Conservation (phyloP, 345 rosid species). For the Eucalyptus sp. region DNA sequence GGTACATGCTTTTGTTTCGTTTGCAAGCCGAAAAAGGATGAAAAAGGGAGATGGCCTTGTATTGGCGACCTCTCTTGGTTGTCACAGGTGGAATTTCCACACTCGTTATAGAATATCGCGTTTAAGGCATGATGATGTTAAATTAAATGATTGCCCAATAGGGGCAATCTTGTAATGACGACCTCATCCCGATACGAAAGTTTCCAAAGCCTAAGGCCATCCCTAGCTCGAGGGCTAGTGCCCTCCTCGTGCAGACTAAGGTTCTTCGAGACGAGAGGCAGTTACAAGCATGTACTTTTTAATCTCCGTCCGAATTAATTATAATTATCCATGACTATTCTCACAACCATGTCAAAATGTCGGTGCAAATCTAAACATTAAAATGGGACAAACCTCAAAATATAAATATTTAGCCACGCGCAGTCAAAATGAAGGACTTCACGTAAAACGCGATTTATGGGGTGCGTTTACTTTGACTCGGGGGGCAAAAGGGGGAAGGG, state of each 20-base stretch:
- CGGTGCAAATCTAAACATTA: no score
- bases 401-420: no score
- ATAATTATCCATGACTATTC: accelerated
- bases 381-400: background rate
- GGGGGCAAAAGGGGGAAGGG: background rate
- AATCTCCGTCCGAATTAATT: accelerated
- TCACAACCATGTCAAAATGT: no score
- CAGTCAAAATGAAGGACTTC: no score
- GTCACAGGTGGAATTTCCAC: accelerated
- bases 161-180: accelerated
- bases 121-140: no score
- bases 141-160: accelerated
- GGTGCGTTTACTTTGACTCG: background rate
- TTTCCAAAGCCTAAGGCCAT: background rate
- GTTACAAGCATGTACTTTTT: accelerated
- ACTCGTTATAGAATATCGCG: accelerated
- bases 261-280: accelerated
- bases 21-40: accelerated
- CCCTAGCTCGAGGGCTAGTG: background rate
- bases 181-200: accelerated
- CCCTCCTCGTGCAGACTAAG: accelerated
- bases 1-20: background rate
- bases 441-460: no score
- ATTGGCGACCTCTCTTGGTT: background rate
- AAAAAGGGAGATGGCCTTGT: background rate